Percentiles rank a stretch among this genome's conserved stretches.
phyloP scores from a whole-genome alignment of 345 rosid genomes.

The Dovyalis caffra region DNA sequence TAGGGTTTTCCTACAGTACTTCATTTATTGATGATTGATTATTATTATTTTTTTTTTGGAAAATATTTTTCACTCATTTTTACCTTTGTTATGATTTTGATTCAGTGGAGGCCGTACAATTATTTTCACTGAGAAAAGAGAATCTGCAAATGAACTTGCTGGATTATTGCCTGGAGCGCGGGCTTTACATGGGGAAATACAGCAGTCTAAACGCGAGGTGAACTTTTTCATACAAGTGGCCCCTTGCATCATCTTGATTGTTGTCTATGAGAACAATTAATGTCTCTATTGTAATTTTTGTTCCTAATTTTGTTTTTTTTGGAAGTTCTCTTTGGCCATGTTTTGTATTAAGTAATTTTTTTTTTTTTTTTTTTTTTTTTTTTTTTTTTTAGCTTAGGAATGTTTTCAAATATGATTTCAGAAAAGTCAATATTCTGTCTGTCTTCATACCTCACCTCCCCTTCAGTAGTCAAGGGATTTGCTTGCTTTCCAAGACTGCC shows the following conservation, averaged over 20 bases:
- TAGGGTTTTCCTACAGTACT: constrained; percentile 20
- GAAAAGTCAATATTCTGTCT: neutral
- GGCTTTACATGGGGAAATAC: constrained; percentile 92
- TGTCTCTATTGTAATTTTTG: neutral
- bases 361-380: too few relatives aligned
- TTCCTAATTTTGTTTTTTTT: neutral
- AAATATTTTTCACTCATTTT: neutral
- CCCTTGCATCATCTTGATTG: neutral
- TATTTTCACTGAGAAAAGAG: constrained; percentile 85
- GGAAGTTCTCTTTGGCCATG: neutral
- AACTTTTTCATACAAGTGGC: neutral
- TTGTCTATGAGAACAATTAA: neutral
- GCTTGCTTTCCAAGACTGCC: neutral
- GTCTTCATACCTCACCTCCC: neutral
- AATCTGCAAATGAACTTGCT: constrained; percentile 85
- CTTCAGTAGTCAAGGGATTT: neutral
- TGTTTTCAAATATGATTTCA: neutral
- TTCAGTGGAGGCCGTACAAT: constrained; percentile 93
- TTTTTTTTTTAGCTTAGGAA: neutral
- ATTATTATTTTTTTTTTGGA: neutral
- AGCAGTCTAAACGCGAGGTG: constrained; percentile 94
- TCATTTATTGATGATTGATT: neutral
- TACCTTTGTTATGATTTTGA: constrained; percentile 6
- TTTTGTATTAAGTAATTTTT: neutral
- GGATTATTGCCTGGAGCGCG: constrained; percentile 83